Evolutionary conservation across 2,329 filamentous ascomycete species (phyloP).

Genomic region (Penicillium janthinellum): DNA sequence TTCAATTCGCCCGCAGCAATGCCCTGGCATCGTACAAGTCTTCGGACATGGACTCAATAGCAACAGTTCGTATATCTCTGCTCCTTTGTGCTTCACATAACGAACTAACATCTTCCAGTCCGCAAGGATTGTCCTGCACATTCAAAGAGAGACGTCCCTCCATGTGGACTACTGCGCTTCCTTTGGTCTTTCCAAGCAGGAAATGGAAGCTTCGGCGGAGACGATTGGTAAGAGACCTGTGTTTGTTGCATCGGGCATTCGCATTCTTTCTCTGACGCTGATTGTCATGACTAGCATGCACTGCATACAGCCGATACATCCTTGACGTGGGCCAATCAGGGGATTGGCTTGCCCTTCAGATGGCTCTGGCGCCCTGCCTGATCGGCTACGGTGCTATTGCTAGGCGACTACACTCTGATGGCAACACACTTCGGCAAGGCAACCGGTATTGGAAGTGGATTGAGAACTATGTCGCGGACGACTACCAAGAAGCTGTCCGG

Average conservation of each 20-base stretch:
- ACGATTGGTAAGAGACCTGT: slow-evolving; percentile 62
- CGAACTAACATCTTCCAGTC: slow-evolving; percentile 46
- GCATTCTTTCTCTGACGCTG: neutral
- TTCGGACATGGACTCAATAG: slow-evolving; percentile 71
- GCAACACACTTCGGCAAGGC: slow-evolving; percentile 60
- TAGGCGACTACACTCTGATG: slow-evolving; percentile 65
- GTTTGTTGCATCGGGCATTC: neutral
- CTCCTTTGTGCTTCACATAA: neutral
- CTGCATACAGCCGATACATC: slow-evolving; percentile 81
- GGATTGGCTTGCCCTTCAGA: slow-evolving; percentile 83
- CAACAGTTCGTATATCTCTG: slow-evolving; percentile 56
- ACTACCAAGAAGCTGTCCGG: slow-evolving; percentile 73
- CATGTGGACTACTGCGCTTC: slow-evolving; percentile 80
- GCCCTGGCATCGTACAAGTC: slow-evolving; percentile 84
- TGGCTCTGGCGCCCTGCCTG: slow-evolving; percentile 82
- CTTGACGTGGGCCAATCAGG: slow-evolving; percentile 85
- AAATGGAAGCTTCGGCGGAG: slow-evolving; percentile 75
- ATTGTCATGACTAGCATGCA: slow-evolving; percentile 59
- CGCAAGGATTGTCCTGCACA: slow-evolving; percentile 72
- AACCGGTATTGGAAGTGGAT: slow-evolving; percentile 92
- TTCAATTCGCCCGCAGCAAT: slow-evolving; percentile 86
- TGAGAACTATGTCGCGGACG: slow-evolving; percentile 79
- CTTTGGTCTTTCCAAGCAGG: slow-evolving; percentile 73
- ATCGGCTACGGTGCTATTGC: slow-evolving; percentile 87
- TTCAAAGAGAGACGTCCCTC: slow-evolving; percentile 76